Base-by-base conservation (phyloP, 495 filamentous ascomycete species). In the Astrothelium macrocarpum region DNA sequence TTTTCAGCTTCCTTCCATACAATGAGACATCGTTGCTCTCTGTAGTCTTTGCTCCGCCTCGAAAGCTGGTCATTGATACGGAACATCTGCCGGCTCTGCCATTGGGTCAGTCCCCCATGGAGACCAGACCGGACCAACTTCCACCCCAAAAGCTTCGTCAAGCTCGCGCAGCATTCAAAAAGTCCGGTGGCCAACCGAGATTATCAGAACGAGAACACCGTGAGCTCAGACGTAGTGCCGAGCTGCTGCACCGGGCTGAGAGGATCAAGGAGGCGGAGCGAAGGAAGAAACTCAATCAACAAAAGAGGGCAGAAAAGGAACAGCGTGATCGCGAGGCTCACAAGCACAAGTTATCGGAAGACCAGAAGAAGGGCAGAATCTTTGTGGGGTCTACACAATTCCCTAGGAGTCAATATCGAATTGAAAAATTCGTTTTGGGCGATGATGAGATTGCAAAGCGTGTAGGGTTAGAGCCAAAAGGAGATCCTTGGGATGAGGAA, bases 171-270 rank as follows among this genome's bases (percentile, higher is more conserved):
- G 60, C 61, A 34, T 72, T 60, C 66, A 66, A 65, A 34, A 59
- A 58, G 12, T 32, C 64, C 9, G 63, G 67, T 43, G 62, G 64
- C 59, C 59, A 53, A 7, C 68, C 68, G n/a, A 14, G 63, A 29
- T 25, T 72, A 25, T 66, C 68, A n/a, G 64, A 65, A 1, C 34
- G 45, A 25, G 70, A 70, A 61, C 16, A 66, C 39, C 67, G 62
- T 29, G 68, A 68, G 56, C 58, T 72, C 26, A 59, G 65, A 46
- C 70, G 70, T 14, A 43, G 63, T 16, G 53, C 62, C 12, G 63
- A 72, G 63, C 64, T 72, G 14, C 68, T 66, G 31, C 63, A 65
- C 4, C 68, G 70, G 18, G 70, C 70, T 53, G 61, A 64, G 32
- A 31, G 59, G n/a, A 42, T 59, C n/a, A 59, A 63, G 42, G 63